phyloP scores from a whole-genome alignment of 345 rosid genomes.

The Bruguiera parviflora region DNA sequence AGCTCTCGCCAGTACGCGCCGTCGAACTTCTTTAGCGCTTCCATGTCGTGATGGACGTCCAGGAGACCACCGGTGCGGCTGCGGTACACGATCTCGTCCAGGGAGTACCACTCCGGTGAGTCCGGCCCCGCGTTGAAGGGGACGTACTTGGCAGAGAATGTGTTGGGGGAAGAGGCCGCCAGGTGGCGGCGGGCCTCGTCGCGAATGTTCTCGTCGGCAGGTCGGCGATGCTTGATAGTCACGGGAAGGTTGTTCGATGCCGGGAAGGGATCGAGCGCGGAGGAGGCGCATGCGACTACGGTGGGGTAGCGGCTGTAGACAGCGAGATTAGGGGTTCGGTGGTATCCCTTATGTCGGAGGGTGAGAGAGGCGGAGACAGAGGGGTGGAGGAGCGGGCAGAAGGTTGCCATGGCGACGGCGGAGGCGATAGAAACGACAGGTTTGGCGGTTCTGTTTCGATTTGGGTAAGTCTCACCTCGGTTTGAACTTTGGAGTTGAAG shows the following conservation, averaged over 20 bases:
- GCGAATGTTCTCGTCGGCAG: slow-evolving; percentile 46
- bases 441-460: not conserved
- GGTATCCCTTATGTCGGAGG: slow-evolving; percentile 25
- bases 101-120: slow-evolving; percentile 64
- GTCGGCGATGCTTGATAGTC: slow-evolving; percentile 26
- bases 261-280: slow-evolving; percentile 23
- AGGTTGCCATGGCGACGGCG: slow-evolving; percentile 32
- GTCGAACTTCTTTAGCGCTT: slow-evolving; percentile 56
- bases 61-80: slow-evolving; percentile 79
- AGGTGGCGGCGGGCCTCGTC: slow-evolving; percentile 68
- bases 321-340: slow-evolving; percentile 14
- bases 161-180: slow-evolving; percentile 28
- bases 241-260: slow-evolving; percentile 16
- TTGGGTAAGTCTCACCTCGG: no score
- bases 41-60: slow-evolving; percentile 80
- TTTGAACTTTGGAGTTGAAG: no score
- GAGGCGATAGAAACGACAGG: slow-evolving; percentile 11
- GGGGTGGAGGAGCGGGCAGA: slow-evolving; percentile 27
- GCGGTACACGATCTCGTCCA: slow-evolving; percentile 84
- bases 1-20: slow-evolving; percentile 74
- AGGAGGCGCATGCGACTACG: slow-evolving; percentile 39
- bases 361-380: slow-evolving; percentile 23
- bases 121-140: slow-evolving; percentile 58
- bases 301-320: slow-evolving; percentile 10
- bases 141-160: slow-evolving; percentile 71